Conservation (phyloP, 2,329 filamentous ascomycete genomes). For the Drechslerella dactyloides region DNA sequence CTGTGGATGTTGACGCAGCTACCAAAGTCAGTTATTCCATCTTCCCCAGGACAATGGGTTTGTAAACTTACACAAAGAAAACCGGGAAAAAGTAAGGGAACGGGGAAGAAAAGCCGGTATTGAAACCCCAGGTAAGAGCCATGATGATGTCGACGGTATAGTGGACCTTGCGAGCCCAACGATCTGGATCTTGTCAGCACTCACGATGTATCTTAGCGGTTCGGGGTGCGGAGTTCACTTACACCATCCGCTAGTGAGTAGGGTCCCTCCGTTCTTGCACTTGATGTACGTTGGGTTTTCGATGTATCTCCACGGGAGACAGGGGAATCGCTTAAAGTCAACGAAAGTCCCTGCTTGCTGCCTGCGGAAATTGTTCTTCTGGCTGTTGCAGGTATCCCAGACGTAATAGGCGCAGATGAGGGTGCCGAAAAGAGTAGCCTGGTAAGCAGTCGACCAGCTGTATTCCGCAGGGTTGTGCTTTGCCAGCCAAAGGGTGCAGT, state of each 20-base stretch:
- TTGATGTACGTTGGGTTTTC: slow-evolving; percentile 80
- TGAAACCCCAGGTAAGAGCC: slow-evolving; percentile 77
- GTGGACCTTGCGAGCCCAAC: slow-evolving; percentile 77
- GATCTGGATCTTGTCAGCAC: slow-evolving; percentile 60
- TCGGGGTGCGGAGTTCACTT: slow-evolving; percentile 57
- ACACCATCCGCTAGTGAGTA: slow-evolving; percentile 86
- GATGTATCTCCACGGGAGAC: slow-evolving; percentile 85
- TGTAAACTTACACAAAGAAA: slow-evolving; percentile 67
- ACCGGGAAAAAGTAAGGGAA: slow-evolving; percentile 89
- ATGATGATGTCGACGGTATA: slow-evolving; percentile 83
- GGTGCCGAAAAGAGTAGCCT: slow-evolving; percentile 69
- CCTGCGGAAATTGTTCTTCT: slow-evolving; percentile 90
- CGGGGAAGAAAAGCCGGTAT: slow-evolving; percentile 78
- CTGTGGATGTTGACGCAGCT: slow-evolving; percentile 66
- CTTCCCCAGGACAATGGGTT: slow-evolving; percentile 68
- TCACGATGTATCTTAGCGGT: slow-evolving; percentile 46
- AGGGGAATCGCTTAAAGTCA: slow-evolving; percentile 81
- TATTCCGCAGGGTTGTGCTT: slow-evolving; percentile 81
- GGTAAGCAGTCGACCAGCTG: slow-evolving; percentile 69
- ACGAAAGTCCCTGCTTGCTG: slow-evolving; percentile 74
- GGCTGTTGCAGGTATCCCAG: slow-evolving; percentile 89
- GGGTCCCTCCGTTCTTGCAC: slow-evolving; percentile 74
- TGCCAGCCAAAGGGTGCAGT: slow-evolving; percentile 88
- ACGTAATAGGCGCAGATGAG: slow-evolving; percentile 88
- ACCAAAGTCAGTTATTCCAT: slow-evolving; percentile 1